Evolutionary conservation across 805 yeast species (phyloP).

Genomic region (Myxozyma lipomycoides): DNA sequence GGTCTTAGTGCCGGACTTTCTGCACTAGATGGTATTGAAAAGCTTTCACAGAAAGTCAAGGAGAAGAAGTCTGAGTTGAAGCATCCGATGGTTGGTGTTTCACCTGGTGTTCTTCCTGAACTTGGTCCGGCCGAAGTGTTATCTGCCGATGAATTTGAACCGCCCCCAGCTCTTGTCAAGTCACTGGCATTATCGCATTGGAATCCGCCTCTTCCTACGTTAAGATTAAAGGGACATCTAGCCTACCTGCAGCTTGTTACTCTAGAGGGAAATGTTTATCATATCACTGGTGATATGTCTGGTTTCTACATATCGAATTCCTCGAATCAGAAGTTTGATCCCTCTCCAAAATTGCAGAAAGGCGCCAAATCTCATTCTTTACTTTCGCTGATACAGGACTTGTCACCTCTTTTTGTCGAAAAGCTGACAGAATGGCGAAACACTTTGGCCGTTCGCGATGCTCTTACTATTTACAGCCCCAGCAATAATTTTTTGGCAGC

Average conservation of each 20-base stretch:
- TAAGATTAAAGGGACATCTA: constrained; percentile 68
- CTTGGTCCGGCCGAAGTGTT: constrained; percentile 9
- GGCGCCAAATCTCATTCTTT: constrained; percentile 45
- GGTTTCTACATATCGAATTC: constrained; percentile 80
- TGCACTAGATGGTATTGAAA: constrained; percentile 37
- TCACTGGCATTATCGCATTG: constrained; percentile 73
- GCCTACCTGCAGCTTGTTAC: constrained; percentile 72
- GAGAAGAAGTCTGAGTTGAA: constrained; percentile 17
- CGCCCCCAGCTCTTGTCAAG: constrained; percentile 36
- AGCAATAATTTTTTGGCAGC: constrained; percentile 55
- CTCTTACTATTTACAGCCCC: constrained; percentile 49
- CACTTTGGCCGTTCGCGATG: constrained; percentile 33
- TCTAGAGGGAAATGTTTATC: constrained; percentile 72
- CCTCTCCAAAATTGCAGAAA: constrained; percentile 43
- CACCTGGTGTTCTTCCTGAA: constrained; percentile 6
- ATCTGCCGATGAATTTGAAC: background rate
- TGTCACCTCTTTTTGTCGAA: constrained; percentile 60
- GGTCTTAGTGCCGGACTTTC: constrained; percentile 48
- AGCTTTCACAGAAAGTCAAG: constrained; percentile 19
- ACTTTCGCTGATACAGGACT: constrained; percentile 53
- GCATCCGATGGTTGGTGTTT: constrained; percentile 31
- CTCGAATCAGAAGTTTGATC: constrained; percentile 65
- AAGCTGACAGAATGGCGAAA: constrained; percentile 53
- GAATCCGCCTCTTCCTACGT: constrained; percentile 75
- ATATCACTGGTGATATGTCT: constrained; percentile 69